Base-by-base conservation (phyloP, 2,329 filamentous ascomycete genomes). In the Cercospora zeae-maydis region DNA sequence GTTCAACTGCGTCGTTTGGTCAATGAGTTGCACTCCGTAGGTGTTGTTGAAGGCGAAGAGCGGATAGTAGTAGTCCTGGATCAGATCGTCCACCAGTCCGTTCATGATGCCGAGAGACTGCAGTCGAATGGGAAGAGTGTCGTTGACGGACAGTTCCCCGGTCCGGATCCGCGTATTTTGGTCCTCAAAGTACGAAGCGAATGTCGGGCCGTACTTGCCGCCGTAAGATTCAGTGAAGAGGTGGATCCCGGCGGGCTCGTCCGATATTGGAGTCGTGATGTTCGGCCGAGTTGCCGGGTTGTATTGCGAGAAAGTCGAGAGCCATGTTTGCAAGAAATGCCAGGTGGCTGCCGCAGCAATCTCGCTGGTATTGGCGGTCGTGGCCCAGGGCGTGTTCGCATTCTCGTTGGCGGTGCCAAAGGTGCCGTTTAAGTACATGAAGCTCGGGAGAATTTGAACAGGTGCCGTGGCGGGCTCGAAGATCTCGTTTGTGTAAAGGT, bases 31-130 rank as follows among this genome's bases (percentile, higher is more conserved):
- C 61, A 89, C 81, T 8, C 82, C 84, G 71, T 90, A 92, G 0
- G 87, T 86, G 72, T 90, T 90, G 71, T 85, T 84, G 62, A 80
- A 80, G 9, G 84, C 83, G 73, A 87, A 88, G 7, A 75, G 71
- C 1, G 85, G 81, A 66, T 84, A 86, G 68, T 77, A 84, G 2
- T 83, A 82, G 3, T 79, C 78, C 75, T 91, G 87, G 0, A 86
- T 79, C 31, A 86, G 73, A 67, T 84, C 80, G 70, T 92, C 90
- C 36, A 92, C 78, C 66, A 88, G 85, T 11, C 88, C 89, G 73
- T 92, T 90, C 62, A 91, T 79, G 62, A 92, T 88, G 21, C 88
- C 88, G 0, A 92, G 75, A 0, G 88, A 84, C 13, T 78, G 78
- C 8, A 92, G 78, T 59, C 83, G 82, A 54, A 90, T 84, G 31